Base-by-base conservation (phyloP, 2,329 filamentous ascomycete genomes). In the Ophiostoma himal-ulmi region DNA sequence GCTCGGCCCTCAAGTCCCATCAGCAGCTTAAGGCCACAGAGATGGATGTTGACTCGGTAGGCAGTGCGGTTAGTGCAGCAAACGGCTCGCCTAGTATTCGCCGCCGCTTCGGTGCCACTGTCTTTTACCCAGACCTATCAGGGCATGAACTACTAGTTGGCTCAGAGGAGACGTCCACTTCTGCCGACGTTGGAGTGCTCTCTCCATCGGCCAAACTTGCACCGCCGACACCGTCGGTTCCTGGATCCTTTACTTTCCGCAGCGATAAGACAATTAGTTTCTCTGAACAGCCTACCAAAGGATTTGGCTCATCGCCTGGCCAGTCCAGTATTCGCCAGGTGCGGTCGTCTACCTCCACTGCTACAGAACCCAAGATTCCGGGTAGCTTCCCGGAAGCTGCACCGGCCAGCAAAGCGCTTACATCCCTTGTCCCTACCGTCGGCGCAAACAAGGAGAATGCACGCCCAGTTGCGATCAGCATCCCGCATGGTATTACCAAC, bases 201-300 rank as follows among this genome's bases (percentile, higher is more conserved):
- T 39, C 62, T 39, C 62, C 62, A 20, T 39, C 62, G 34, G 26
- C 34, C 70, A 76, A 44, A 14, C 57, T 48, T 5, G 66, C 67
- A 0, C 65, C 73, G 54, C 74, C 76, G 11, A 77, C 79, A 11
- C 76, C 81, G 0, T 82, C 85, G 1, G 80, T 82, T 5, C 83
- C 88, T 2, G 84, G 87, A 22, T 85, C 83, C 0, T 90, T 90
- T 74, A 88, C 86, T 0, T 90, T 90, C 80, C 86, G 88, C 65
- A 88, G 84, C 74, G 88, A 89, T 72, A 86, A 88, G 74, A 89
- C 87, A 1, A 89, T 90, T 75, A 80, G 82, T 71, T 88, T 90
- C 74, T 82, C 81, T 52, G 77, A 79, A 41, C 78, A 79, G 65
- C 82, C 84, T 2, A 78, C 81, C 0, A 78, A 80, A 48, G 84